phyloP scores from a whole-genome alignment of 192 early-diverging fungal species.

The Backusella tarrabulga region DNA sequence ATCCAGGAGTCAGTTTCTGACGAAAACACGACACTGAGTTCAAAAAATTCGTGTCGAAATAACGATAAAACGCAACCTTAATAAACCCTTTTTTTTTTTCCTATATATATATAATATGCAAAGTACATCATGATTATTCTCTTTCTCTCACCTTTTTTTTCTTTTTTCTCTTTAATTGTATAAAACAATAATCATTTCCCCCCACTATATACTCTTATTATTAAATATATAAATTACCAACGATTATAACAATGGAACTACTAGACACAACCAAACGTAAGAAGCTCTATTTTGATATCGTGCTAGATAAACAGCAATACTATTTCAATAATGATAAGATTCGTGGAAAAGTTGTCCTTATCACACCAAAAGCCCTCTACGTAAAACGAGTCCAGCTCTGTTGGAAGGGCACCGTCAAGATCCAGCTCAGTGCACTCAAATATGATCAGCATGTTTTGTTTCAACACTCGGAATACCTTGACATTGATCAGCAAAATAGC shows the following conservation, averaged over 20 bases:
- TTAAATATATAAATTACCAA: background rate
- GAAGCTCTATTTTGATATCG: background rate
- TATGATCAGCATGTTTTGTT: background rate
- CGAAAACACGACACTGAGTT: background rate
- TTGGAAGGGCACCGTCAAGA: background rate
- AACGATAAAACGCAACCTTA: background rate
- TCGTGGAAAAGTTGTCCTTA: background rate
- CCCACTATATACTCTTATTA: background rate
- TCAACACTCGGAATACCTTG: background rate
- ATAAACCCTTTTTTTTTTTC: background rate
- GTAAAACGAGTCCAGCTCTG: background rate
- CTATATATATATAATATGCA: too few relatives aligned
- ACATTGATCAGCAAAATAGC: background rate
- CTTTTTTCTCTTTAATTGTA: background rate
- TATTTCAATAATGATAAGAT: background rate
- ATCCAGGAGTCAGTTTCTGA: background rate
- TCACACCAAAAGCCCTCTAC: background rate
- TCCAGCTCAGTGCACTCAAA: background rate
- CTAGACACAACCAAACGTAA: background rate
- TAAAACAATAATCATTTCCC: background rate
- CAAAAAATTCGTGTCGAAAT: background rate
- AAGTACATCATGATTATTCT: background rate
- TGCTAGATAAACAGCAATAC: background rate
- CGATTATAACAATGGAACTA: background rate
- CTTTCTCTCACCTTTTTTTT: background rate